phyloP scores from a whole-genome alignment of 2,329 filamentous ascomycete species.

The Cladosporium sphaerospermum region DNA sequence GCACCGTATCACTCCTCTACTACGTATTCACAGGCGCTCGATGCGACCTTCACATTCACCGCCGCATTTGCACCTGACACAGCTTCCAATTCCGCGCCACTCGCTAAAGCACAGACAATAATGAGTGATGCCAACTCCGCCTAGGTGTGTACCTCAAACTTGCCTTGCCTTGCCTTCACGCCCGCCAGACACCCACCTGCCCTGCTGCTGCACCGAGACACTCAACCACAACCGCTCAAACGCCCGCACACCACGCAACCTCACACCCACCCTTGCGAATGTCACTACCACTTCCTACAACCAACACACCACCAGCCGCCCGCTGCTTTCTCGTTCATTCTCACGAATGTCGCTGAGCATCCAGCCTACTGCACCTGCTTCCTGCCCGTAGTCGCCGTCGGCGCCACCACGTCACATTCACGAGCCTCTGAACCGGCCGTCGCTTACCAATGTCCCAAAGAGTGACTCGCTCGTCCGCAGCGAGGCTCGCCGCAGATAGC shows the following conservation, averaged over 20 bases:
- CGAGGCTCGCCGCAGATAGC: constrained; percentile 72
- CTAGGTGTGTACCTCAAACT: constrained; percentile 5
- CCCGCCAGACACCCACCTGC: not conserved
- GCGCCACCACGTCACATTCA: constrained; percentile 3
- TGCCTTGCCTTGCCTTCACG: not conserved
- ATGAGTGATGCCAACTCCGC: constrained; percentile 12
- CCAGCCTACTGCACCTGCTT: constrained; percentile 8
- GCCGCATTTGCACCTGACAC: not conserved
- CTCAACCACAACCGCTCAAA: not conserved
- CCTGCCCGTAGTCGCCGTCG: not conserved
- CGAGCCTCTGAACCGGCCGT: constrained; percentile 5
- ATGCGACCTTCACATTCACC: not conserved
- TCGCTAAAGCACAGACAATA: constrained; percentile 8
- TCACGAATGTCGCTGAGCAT: constrained; percentile 11
- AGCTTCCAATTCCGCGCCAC: not conserved
- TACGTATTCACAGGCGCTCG: not conserved
- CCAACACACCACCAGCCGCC: constrained; percentile 39
- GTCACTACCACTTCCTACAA: not conserved
- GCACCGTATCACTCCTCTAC: not conserved
- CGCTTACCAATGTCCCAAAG: constrained; percentile 79
- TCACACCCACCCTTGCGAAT: not conserved
- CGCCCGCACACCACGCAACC: not conserved
- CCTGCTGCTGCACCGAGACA: not conserved
- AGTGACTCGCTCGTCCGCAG: constrained; percentile 78
- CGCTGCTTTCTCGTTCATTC: constrained; percentile 71